A percentile compares a stretch with the other conserved stretches of the same genome.
Conservation (phyloP, 768 basidiomycete species). For the Pilatotrama ljubarskyi region DNA sequence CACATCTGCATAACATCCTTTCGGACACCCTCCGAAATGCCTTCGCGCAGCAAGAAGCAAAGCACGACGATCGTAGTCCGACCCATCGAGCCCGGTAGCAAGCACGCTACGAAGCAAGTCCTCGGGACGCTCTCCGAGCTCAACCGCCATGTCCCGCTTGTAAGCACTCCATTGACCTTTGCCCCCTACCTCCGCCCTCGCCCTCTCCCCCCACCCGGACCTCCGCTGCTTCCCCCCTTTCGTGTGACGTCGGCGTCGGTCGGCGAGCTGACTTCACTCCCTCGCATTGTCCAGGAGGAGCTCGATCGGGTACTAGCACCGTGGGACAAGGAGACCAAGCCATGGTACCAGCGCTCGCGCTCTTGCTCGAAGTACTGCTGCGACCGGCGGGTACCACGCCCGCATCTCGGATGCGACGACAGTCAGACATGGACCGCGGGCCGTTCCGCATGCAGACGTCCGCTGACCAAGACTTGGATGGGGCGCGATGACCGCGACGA, state of each 20-base stretch:
- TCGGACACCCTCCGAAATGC: neutral
- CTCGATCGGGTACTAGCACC: neutral
- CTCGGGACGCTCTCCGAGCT: slow-evolving; percentile 4
- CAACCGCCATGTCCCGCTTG: slow-evolving; percentile 6
- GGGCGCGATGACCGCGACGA: neutral
- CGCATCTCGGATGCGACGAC: neutral
- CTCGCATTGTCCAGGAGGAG: neutral
- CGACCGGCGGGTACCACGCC: neutral
- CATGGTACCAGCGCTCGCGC: slow-evolving; percentile 1
- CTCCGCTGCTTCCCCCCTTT: neutral
- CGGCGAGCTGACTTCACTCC: neutral
- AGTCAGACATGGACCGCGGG: slow-evolving; percentile 4
- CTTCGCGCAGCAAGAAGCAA: slow-evolving; percentile 11
- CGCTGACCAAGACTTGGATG: neutral
- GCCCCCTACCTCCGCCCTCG: neutral
- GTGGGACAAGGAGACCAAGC: neutral
- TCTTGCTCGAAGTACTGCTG: neutral
- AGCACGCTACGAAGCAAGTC: neutral
- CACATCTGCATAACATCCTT: neutral
- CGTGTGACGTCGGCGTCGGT: neutral
- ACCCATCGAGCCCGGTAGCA: slow-evolving; percentile 4
- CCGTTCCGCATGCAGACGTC: neutral
- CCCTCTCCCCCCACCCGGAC: neutral
- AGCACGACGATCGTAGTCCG: slow-evolving; percentile 4
- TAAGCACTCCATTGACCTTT: neutral